phyloP scores from a whole-genome alignment of 2,329 filamentous ascomycete genomes.

The Neonectria coccinea region DNA sequence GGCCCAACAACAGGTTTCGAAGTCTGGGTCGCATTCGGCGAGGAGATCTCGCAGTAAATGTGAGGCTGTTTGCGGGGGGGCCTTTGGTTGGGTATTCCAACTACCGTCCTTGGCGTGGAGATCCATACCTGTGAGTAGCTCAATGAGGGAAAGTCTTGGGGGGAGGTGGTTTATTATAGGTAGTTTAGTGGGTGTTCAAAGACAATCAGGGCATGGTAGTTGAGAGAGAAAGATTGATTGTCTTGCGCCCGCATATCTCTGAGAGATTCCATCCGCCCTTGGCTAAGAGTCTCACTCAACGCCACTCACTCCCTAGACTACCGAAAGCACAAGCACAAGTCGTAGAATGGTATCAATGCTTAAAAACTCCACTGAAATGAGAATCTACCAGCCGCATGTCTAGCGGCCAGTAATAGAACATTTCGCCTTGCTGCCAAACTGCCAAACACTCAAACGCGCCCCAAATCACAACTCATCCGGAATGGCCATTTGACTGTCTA shows the following conservation, averaged over 20 bases:
- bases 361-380: neutral
- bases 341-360: neutral
- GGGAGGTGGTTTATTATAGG: neutral
- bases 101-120: neutral
- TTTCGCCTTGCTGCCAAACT: constrained; percentile 5
- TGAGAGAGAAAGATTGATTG: neutral
- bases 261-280: neutral
- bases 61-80: constrained; percentile 3
- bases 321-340: neutral
- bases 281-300: neutral
- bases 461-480: neutral
- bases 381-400: neutral
- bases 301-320: neutral
- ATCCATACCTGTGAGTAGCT: no score
- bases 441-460: neutral
- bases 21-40: neutral
- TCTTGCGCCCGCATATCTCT: neutral
- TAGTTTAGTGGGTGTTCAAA: neutral
- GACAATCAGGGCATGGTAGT: no score
- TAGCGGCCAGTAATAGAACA: neutral
- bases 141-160: neutral
- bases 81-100: neutral
- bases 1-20: neutral
- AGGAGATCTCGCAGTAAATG: neutral
- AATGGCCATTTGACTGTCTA: neutral